These are phyloP conservation scores for Leccinum pellstonianum DNA, from an alignment of 768 basidiomycete species.

Conservation along the genomic window DNA sequence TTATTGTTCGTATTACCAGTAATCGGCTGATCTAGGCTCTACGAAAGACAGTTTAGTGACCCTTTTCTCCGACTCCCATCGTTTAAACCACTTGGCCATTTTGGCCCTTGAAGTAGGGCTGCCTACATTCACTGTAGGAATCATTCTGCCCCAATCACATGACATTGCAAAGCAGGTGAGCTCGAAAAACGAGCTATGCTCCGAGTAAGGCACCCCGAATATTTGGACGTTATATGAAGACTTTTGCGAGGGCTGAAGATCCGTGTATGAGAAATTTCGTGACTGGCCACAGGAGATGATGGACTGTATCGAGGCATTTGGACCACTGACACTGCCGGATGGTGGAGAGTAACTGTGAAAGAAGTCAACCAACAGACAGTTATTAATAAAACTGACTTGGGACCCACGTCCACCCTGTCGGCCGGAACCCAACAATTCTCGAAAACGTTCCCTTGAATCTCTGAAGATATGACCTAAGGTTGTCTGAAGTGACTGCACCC, in stretches of 20 bases:
- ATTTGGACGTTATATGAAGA: constrained; percentile 69
- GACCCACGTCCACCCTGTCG: constrained; percentile 95
- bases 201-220: constrained; percentile 89
- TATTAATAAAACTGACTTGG: not conserved
- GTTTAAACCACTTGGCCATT: constrained; percentile 87
- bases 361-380: constrained; percentile 2
- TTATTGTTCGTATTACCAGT: constrained; percentile 38
- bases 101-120: constrained; percentile 70
- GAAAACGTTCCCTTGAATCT: constrained; percentile 70
- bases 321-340: constrained; percentile 61
- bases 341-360: constrained; percentile 60
- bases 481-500: constrained; percentile 69
- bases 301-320: constrained; percentile 59
- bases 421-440: constrained; percentile 78
- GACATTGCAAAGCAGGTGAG: constrained; percentile 94
- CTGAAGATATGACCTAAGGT: constrained; percentile 72
- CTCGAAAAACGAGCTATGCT: constrained; percentile 95
- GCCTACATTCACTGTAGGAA: constrained; percentile 92
- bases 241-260: constrained; percentile 67
- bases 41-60: constrained; percentile 41
- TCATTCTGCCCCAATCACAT: constrained; percentile 82
- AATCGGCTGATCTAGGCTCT: constrained; percentile 41
- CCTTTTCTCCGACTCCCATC: constrained; percentile 83
- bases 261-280: constrained; percentile 64
- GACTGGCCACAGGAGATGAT: constrained; percentile 69